Conservation (phyloP, 192 early-diverging fungal species). For the Umbelopsis vinacea region DNA sequence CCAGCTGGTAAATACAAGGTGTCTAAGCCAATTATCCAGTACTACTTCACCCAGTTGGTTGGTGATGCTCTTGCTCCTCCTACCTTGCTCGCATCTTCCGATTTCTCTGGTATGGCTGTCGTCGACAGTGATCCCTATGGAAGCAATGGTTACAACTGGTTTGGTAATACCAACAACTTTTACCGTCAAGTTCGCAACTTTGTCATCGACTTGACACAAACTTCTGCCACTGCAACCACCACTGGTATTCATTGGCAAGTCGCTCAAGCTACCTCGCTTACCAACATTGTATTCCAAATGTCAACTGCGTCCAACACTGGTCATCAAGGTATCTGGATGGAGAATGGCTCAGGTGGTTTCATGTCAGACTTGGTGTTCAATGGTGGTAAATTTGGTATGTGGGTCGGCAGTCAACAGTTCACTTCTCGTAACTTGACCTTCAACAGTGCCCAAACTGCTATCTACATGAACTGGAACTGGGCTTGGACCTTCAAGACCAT, state of each 20-base stretch:
- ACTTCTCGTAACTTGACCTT: slow-evolving; percentile 41
- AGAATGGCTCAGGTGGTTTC: slow-evolving; percentile 53
- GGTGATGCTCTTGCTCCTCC: slow-evolving; percentile 45
- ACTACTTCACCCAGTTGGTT: slow-evolving; percentile 50
- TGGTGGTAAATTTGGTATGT: slow-evolving; percentile 46
- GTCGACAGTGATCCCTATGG: slow-evolving; percentile 49
- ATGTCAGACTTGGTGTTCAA: slow-evolving; percentile 49
- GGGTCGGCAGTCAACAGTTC: slow-evolving; percentile 52
- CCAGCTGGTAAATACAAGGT: slow-evolving; percentile 48
- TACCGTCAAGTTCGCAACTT: slow-evolving; percentile 51
- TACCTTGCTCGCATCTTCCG: slow-evolving; percentile 38
- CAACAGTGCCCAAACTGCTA: slow-evolving; percentile 39
- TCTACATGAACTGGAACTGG: slow-evolving; percentile 52
- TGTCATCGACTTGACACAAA: slow-evolving; percentile 42
- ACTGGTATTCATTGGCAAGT: slow-evolving; percentile 52
- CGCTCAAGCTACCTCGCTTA: slow-evolving; percentile 47
- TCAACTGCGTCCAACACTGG: slow-evolving; percentile 24
- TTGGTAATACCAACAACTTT: slow-evolving; percentile 47
- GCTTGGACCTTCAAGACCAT: slow-evolving; percentile 46
- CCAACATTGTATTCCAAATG: slow-evolving; percentile 43
- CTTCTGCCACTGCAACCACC: slow-evolving; percentile 23
- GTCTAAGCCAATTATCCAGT: slow-evolving; percentile 35
- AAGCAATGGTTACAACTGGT: slow-evolving; percentile 36
- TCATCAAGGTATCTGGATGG: slow-evolving; percentile 52
- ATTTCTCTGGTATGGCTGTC: slow-evolving; percentile 45